phyloP scores from a whole-genome alignment of 2,329 filamentous ascomycete genomes.

The Metarhizium sp. region DNA sequence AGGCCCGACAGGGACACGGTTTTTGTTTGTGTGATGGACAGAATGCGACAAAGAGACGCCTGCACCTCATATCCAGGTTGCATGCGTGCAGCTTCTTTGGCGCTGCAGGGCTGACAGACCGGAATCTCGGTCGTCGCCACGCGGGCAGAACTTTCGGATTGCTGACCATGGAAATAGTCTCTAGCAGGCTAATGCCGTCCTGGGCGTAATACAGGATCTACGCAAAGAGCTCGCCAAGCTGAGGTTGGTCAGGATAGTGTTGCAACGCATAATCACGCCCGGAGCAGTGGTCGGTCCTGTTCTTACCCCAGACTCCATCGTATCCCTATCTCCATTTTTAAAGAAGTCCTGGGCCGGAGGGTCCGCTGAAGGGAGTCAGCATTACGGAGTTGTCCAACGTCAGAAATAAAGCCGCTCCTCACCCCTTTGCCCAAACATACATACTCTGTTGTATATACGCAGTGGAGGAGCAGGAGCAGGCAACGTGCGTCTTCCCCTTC shows the following conservation, averaged over 20 bases:
- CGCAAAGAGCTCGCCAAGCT: not conserved
- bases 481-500: no score
- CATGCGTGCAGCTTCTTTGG: not conserved
- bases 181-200: not conserved
- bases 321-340: no score
- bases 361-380: no score
- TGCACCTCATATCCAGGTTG: not conserved
- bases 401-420: not conserved
- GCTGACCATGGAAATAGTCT: not conserved
- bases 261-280: not conserved
- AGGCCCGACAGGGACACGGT: no score
- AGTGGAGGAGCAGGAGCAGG: no score
- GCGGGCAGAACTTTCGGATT: not conserved
- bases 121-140: not conserved
- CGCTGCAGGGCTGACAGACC: not conserved
- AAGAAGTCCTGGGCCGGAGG: no score
- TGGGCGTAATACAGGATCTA: not conserved
- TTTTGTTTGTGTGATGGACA: not conserved
- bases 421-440: no score
- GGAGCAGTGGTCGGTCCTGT: not conserved
- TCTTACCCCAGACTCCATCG: not conserved
- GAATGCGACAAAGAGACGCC: not conserved
- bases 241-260: not conserved
- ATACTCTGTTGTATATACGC: no score
- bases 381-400: not conserved